Evolutionary conservation across 2,329 filamentous ascomycete genomes (phyloP), one percentile per base, ranked within the genome.

Genomic region (Botryotinia narcissicola): DNA sequence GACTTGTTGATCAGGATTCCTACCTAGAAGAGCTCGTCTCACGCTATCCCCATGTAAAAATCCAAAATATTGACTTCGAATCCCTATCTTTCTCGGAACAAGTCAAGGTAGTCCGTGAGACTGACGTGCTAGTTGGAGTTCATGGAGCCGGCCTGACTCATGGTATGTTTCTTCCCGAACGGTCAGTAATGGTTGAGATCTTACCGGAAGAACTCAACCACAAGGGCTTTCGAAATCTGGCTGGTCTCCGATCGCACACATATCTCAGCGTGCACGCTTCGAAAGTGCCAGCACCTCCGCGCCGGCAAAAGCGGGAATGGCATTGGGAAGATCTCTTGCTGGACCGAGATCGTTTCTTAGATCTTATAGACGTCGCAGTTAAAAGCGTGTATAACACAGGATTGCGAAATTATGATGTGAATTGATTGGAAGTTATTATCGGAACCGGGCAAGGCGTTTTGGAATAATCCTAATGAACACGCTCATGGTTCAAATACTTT

Each of bases 151-250:
- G 61, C 8, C 4, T 46, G 2, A 64, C 61, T 6, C 61, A 64
- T 46, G 61, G 61, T 14, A 64, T 64, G 1, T 64, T 64, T 64
- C 61, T 64, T n/a, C 61, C 61, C 16, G 40, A 64, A 32, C 5
- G 40, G 14, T 64, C 61, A 44, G 61, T 44, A 5, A 64, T 64
- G 61, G 61, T 64, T 14, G 61, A 64, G 61, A 64, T 64, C 20
- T n/a, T 64, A 7, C 61, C 61, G 16, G 61, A 64, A 22, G 61
- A 22, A 12, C 16, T 64, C 1, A 64, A 46, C n/a, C 61, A 46
- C 6, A 64, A 64, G 16, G 61, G 61, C 1, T 64, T 64, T 32
- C 61, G 61, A 22, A 64, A 64, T 22, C 61, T 64, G 29, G 40
- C 61, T 22, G 40, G 40, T 4, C 61, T 64, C 16, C 37, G 61